Base-by-base conservation (phyloP, 805 yeast species). In the Saturnispora halmiae region DNA sequence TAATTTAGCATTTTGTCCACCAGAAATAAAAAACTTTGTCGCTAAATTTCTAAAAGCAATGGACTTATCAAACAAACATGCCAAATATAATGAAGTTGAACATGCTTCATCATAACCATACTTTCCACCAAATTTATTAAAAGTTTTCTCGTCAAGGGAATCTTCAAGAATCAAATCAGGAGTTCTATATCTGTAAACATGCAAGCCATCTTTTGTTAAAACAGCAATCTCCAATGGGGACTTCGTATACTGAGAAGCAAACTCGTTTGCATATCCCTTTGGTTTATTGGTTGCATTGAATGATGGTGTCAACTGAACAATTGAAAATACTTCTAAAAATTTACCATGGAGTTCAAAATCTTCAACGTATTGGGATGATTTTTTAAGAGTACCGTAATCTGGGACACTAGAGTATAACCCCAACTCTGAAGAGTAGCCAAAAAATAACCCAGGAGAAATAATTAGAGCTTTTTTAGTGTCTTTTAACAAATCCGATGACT, bases 51-150 rank as follows among this genome's bases (percentile, higher is more conserved):
- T 67, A 50, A 62, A 56, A 3, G 52, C 59, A 49, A 58, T 82
- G 0, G 90, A 63, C 46, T 75, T 72, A 42, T 77, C 77, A 48
- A 74, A 74, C 42, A 84, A 78, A 54, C 94, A 82, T 1, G 95
- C 83, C 39, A 86, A 76, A 48, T 82, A 82, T 38, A 92, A 67
- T 9, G 96, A 82, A 1, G 92, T 79, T 0, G 95, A 80, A 54
- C 96, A 90, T 3, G 94, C 79, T 58, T 94, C 98, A 39, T 83
- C 78, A 38, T 79, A 72, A 5, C 97, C 96, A 57, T 86, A 87
- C 41, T 82, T 80, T 36, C 74, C 72, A 14, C 80, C 75, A 55
- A 85, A 85, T 38, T 79, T 72, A 39, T 77, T 70, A 39, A 84
- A 73, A 16, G 82, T 77, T 29, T 64, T 68, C 30, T 80, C 88